Base-by-base conservation (phyloP, 2,329 filamentous ascomycete species). In the Calonectria hawksworthii region DNA sequence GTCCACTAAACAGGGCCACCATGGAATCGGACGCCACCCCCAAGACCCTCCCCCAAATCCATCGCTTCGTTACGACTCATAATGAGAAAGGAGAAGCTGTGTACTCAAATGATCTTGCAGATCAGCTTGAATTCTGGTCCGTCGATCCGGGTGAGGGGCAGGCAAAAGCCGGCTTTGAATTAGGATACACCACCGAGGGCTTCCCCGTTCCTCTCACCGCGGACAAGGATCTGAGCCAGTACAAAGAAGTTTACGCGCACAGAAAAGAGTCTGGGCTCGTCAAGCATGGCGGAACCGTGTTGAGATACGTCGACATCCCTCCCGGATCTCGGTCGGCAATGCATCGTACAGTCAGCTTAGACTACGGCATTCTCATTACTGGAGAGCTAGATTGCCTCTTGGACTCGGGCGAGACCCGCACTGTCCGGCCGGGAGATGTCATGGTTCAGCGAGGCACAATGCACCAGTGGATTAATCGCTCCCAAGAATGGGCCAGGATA, bases 281-380 rank as follows among this genome's bases (percentile, higher is more conserved):
- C 32, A 67, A 38, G 30, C 44, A 51, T 28, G 73, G 73, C 2
- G 70, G 73, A 0, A 61, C 26, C 2, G 67, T 74, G 5, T 2
- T 73, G 4, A 34, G 73, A 3, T 74, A 65, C 8, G 64, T 64
- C 26, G 72, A 75, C 2, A 50, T 54, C 3, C 54, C 74, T 3
- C 71, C 74, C 5, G 26, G 16, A 4, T 28, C 41, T 14, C 28
- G n/a, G 3, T 74, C 74, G 0, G 38, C 67, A 14, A 74, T 75
- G 71, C 74, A 75, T 30, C 74, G 74, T 3, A 74, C 74, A n/a
- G 71, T 74, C 11, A 75, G 74, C 30, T 66, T 47, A 8, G 74
- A 75, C 54, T 75, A 75, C 4, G 74, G 50, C 26, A 64, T 75
- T 11, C 23, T 75, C 0, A 51, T 75, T 8, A 32, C 30, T 13